Conservation (phyloP, 345 rosid genomes). For the Cochlearia excelsa region DNA sequence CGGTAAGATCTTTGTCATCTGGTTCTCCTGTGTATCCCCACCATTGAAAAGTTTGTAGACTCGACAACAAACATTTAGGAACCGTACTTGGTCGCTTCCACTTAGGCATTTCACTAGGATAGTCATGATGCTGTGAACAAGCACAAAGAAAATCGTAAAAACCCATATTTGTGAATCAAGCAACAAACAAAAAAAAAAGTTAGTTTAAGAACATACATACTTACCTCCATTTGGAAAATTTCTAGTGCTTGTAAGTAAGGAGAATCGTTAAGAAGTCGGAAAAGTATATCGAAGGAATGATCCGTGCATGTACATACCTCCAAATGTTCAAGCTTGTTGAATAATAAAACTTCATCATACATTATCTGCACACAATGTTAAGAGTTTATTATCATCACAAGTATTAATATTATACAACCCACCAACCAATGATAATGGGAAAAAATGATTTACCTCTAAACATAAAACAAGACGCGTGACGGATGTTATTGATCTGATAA, state of each 20-base stretch:
- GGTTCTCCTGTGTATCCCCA: neutral
- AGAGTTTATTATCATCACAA: neutral
- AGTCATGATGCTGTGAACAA: neutral
- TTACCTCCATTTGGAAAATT: neutral
- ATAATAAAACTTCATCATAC: neutral
- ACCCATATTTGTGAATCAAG: too few relatives aligned
- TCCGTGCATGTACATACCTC: slow-evolving; percentile 1
- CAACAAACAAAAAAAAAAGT: too few relatives aligned
- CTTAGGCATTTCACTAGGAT: too few relatives aligned
- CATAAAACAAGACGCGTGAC: slow-evolving; percentile 5
- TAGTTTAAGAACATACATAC: neutral
- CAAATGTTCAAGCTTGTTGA: slow-evolving; percentile 17
- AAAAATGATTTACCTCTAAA: slow-evolving; percentile 8
- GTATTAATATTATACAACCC: too few relatives aligned
- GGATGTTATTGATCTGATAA: slow-evolving; percentile 14
- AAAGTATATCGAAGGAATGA: neutral
- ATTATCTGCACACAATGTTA: neutral
- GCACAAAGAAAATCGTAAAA: too few relatives aligned
- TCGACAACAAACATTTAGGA: neutral
- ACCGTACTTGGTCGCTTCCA: neutral
- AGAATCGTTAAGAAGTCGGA: slow-evolving; percentile 13
- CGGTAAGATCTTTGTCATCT: neutral
- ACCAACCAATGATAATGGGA: too few relatives aligned
- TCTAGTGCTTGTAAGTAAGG: slow-evolving; percentile 6
- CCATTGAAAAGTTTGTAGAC: neutral